phyloP scores from a whole-genome alignment of 331 rosid species.

The Prunus yedoensis region DNA sequence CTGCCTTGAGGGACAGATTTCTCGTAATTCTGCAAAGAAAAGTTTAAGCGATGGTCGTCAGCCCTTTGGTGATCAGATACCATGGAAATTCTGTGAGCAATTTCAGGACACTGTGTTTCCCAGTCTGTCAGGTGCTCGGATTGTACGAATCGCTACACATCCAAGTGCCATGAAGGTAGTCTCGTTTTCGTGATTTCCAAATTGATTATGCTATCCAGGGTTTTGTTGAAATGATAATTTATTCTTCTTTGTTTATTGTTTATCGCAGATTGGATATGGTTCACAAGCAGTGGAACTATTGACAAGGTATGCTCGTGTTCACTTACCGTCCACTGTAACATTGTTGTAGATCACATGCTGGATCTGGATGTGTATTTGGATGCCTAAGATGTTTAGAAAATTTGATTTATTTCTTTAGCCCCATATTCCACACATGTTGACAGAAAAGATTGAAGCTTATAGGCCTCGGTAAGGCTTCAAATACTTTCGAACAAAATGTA shows the following conservation, averaged over 20 bases:
- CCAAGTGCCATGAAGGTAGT: conserved; percentile 92
- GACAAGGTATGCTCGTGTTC: conserved; percentile 65
- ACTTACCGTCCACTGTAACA: conserved; percentile 16
- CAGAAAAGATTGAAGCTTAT: not conserved
- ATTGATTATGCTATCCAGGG: conserved; percentile 19
- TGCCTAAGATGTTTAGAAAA: conserved; percentile 2
- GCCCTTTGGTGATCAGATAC: conserved; percentile 94
- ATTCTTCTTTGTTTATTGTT: conserved; percentile 16
- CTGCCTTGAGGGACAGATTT: conserved; percentile 88
- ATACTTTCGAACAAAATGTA: not conserved
- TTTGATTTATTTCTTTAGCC: not conserved
- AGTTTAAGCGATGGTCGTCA: conserved; percentile 80
- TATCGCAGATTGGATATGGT: conserved; percentile 87
- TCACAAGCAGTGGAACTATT: conserved; percentile 95
- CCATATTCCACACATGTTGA: not conserved
- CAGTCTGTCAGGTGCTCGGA: conserved; percentile 89
- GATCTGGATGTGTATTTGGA: not conserved
- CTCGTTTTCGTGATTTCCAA: conserved; percentile 16
- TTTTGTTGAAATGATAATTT: conserved; percentile 15
- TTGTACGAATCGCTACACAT: conserved; percentile 97
- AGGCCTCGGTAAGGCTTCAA: not conserved
- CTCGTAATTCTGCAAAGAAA: conserved; percentile 74
- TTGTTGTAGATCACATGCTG: not conserved
- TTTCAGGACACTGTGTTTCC: conserved; percentile 87
- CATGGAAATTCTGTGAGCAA: conserved; percentile 96